Conservation (phyloP, 2,329 filamentous ascomycete species). For the Penicillium sp. region DNA sequence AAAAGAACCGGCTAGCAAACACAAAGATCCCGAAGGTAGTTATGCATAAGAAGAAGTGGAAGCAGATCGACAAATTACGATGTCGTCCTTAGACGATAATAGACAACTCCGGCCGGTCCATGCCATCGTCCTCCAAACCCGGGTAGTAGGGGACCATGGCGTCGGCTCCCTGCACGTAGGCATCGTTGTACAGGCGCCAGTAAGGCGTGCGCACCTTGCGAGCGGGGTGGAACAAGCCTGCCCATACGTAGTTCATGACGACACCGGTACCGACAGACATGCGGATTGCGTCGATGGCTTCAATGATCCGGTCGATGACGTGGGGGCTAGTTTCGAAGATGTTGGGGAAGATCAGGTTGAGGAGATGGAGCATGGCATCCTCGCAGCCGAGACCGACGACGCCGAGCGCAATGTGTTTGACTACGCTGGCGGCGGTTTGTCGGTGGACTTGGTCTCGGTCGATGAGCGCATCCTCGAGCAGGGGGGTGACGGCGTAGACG, state of each 20-base stretch:
- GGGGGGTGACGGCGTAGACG: conserved; percentile 93
- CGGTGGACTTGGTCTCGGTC: conserved; percentile 97
- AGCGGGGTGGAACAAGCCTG: conserved; percentile 93
- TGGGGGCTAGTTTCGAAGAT: conserved; percentile 97
- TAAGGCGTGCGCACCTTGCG: conserved; percentile 92
- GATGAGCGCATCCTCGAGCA: conserved; percentile 94
- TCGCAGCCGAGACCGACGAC: conserved; percentile 98
- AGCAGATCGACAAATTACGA: conserved; percentile 12
- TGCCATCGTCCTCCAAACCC: conserved; percentile 73
- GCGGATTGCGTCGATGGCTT: conserved; percentile 93
- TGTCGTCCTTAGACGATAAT: conserved; percentile 67
- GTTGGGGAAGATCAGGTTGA: conserved; percentile 95
- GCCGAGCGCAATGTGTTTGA: conserved; percentile 95
- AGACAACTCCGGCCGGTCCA: conserved; percentile 75
- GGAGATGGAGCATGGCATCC: conserved; percentile 95
- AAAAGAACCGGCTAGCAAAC: conserved; percentile 20
- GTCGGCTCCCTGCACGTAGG: conserved; percentile 90
- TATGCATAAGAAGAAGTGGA: conserved; percentile 23
- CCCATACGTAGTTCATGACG: conserved; percentile 98
- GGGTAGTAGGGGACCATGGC: conserved; percentile 97
- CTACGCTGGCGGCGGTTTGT: conserved; percentile 91
- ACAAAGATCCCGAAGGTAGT: conserved; percentile 18
- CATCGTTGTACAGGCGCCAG: conserved; percentile 95
- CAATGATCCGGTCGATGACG: conserved; percentile 96
- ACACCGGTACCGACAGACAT: conserved; percentile 89